Conservation (phyloP, 2,329 filamentous ascomycete species). For the Epichloe sp. region DNA sequence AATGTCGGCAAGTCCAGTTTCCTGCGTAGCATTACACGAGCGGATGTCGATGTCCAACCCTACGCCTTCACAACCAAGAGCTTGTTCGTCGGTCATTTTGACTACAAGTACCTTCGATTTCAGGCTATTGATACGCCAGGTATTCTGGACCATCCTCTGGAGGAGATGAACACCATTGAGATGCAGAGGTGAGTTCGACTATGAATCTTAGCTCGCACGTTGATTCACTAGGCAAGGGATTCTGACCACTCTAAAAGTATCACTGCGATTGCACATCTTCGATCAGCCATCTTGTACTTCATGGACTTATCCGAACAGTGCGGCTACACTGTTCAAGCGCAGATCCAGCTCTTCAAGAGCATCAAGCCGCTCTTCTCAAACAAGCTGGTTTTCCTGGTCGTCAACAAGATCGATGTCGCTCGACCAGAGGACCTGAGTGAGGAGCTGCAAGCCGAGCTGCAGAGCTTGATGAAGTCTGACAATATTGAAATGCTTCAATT, state of each 20-base stretch:
- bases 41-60: conserved; percentile 92
- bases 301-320: conserved; percentile 97
- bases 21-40: conserved; percentile 78
- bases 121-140: conserved; percentile 94
- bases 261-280: conserved; percentile 90
- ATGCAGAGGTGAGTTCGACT: conserved; percentile 53
- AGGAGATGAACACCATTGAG: conserved; percentile 99
- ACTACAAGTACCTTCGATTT: conserved; percentile 60
- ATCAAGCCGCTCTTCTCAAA: conserved; percentile 96
- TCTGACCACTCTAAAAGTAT: conserved; percentile 42
- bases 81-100: conserved; percentile 93
- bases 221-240: background rate
- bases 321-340: conserved; percentile 82
- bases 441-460: conserved; percentile 63
- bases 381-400: conserved; percentile 89
- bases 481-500: conserved; percentile 89
- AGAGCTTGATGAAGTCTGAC: conserved; percentile 68
- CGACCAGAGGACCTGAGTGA: conserved; percentile 75
- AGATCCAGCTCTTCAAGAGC: conserved; percentile 90
- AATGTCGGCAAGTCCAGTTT: conserved; percentile 98
- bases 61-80: conserved; percentile 98
- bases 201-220: background rate
- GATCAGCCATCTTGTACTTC: conserved; percentile 92
- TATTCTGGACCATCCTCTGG: conserved; percentile 90
- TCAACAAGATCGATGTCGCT: conserved; percentile 96